phyloP scores from a whole-genome alignment of 1,284 basidiomycete species.

The Fomitiporia mediterranea region DNA sequence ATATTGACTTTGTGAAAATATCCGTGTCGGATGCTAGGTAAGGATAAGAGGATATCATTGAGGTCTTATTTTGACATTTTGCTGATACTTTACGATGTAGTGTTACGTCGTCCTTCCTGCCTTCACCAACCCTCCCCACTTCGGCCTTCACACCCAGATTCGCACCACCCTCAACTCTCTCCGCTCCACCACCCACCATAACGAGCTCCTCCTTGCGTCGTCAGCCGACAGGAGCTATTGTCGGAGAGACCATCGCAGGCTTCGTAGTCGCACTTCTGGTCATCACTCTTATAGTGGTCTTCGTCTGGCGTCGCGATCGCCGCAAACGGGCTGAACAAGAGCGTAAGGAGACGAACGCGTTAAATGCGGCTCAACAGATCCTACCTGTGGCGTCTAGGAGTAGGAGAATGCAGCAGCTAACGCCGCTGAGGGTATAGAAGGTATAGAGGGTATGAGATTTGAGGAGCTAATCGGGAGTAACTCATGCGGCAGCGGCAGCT shows the following conservation, averaged over 20 bases:
- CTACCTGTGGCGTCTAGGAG: slow-evolving; percentile 2
- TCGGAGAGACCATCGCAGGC: slow-evolving; percentile 28
- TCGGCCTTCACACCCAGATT: slow-evolving; percentile 35
- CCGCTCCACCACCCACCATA: slow-evolving; percentile 23
- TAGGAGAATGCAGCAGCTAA: not conserved
- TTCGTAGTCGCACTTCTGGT: slow-evolving; percentile 37
- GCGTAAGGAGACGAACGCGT: slow-evolving; percentile 1
- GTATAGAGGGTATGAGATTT: too few species aligned
- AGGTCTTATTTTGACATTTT: slow-evolving; percentile 3
- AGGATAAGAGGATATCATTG: slow-evolving; percentile 17
- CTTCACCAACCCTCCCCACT: slow-evolving; percentile 37
- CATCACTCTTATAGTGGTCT: slow-evolving; percentile 28
- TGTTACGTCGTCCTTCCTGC: slow-evolving; percentile 37
- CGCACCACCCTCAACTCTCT: slow-evolving; percentile 18
- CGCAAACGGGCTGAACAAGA: slow-evolving; percentile 19
- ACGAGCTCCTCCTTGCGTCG: slow-evolving; percentile 25
- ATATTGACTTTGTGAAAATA: slow-evolving; percentile 39
- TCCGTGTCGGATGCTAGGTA: slow-evolving; percentile 38
- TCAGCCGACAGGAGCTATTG: slow-evolving; percentile 35
- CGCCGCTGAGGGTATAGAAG: not conserved
- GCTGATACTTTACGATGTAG: slow-evolving; percentile 24
- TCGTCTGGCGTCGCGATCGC: slow-evolving; percentile 31
- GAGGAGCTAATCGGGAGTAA: too few species aligned
- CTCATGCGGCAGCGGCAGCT: too few species aligned
- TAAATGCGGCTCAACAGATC: slow-evolving; percentile 3